Percentiles rank a stretch among this genome's conserved stretches.
These are phyloP conservation scores for Syzygium malaccense DNA, from an alignment of 441 rosid species.

Conservation along the genomic window DNA sequence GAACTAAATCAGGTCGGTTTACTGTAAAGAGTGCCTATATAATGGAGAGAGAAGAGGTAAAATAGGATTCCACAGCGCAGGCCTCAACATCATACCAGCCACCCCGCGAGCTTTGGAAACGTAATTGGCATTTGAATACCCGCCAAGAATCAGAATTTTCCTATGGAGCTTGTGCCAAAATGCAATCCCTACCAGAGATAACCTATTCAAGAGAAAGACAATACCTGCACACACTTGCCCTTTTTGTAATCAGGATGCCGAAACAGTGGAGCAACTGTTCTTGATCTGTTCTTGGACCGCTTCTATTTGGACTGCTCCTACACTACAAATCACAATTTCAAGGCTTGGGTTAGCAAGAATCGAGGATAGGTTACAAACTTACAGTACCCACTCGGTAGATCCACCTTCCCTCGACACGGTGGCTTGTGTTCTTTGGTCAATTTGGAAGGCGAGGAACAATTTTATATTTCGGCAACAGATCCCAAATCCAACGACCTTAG, in stretches of 20 bases:
- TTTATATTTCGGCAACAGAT: not conserved
- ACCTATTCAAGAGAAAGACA: not conserved
- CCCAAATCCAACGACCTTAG: not conserved
- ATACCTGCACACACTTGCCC: not conserved
- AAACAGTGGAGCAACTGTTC: not conserved
- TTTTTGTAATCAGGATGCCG: not conserved
- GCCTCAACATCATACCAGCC: not conserved
- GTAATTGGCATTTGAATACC: not conserved
- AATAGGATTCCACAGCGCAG: not conserved
- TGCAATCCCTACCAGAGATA: not conserved
- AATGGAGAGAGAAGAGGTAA: too few species aligned
- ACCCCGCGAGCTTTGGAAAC: not conserved
- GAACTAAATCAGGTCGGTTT: too few species aligned
- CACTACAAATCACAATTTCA: too few species aligned
- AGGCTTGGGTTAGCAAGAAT: not conserved
- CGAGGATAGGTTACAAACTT: not conserved
- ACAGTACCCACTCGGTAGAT: not conserved
- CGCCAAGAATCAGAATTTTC: not conserved
- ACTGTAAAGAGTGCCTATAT: too few species aligned
- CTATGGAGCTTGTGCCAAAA: not conserved
- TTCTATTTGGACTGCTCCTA: not conserved
- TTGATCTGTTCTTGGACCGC: not conserved
- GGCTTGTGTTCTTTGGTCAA: not conserved
- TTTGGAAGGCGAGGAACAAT: not conserved
- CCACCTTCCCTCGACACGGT: not conserved